Conservation (phyloP, 2,329 filamentous ascomycete genomes). For the Alternaria sp. region DNA sequence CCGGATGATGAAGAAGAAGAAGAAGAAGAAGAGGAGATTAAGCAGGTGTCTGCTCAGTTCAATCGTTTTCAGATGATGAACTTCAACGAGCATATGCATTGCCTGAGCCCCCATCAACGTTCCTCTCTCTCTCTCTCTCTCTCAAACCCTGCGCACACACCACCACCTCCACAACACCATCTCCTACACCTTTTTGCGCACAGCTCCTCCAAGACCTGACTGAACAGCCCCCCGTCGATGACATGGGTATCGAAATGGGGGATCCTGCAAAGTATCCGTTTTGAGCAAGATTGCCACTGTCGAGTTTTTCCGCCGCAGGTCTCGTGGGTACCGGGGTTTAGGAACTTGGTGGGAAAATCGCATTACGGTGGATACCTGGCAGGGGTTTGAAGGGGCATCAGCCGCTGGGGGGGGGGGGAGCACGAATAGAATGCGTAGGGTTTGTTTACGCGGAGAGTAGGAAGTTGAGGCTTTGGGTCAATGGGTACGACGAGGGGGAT, state of each 20-base stretch:
- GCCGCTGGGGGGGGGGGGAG: conserved; percentile 52
- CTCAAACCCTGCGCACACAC: conserved; percentile 31
- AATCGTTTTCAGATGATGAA: conserved; percentile 57
- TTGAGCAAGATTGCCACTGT: conserved; percentile 57
- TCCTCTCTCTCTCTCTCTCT: no score
- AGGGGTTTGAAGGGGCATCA: conserved; percentile 52
- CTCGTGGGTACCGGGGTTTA: conserved; percentile 52
- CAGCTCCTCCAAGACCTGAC: conserved; percentile 59
- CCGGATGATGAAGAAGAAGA: conserved; percentile 54
- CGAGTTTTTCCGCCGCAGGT: conserved; percentile 55
- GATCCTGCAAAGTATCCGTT: conserved; percentile 59
- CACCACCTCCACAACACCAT: conserved; percentile 32
- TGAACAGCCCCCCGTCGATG: conserved; percentile 53
- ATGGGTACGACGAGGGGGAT: conserved; percentile 48
- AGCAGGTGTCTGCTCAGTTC: conserved; percentile 58
- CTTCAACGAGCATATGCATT: conserved; percentile 53
- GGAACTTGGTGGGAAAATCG: conserved; percentile 54
- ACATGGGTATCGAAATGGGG: conserved; percentile 55
- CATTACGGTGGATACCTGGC: conserved; percentile 54
- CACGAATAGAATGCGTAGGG: conserved; percentile 53
- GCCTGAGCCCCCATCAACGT: conserved; percentile 39
- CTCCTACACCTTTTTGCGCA: conserved; percentile 53
- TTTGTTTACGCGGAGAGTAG: conserved; percentile 55
- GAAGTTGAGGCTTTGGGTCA: conserved; percentile 52
- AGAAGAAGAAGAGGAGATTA: conserved; percentile 56